Percentiles rank a stretch among this genome's conserved stretches.
phyloP scores from a whole-genome alignment of 352 stramenopile genomes.

The Aphanomyces stellatus region DNA sequence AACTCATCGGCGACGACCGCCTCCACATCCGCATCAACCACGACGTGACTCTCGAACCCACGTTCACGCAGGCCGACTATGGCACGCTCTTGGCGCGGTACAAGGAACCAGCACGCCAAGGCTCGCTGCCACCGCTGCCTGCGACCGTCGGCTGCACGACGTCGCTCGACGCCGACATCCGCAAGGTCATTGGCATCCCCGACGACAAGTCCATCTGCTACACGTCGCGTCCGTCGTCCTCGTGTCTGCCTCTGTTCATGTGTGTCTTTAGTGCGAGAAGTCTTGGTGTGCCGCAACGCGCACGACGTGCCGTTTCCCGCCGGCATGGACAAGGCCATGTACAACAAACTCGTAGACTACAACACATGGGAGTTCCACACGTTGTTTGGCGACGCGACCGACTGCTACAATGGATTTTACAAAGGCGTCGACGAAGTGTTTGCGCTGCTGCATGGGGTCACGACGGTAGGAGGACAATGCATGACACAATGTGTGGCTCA shows the following conservation, averaged over 20 bases:
- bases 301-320: constrained; percentile 49
- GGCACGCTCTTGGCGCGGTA: constrained; percentile 3
- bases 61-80: constrained; percentile 19
- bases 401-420: constrained; percentile 55
- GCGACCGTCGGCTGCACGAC: constrained; percentile 32
- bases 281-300: constrained; percentile 55
- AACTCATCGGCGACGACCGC: constrained; percentile 28
- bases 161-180: constrained; percentile 21
- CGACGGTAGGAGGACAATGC: constrained; percentile 8
- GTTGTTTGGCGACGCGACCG: constrained; percentile 58
- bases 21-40: constrained; percentile 9
- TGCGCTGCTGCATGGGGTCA: constrained; percentile 29
- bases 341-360: constrained; percentile 52
- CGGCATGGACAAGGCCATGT: constrained; percentile 47
- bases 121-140: constrained; percentile 20
- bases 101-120: background rate
- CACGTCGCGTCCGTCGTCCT: constrained; percentile 45
- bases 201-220: constrained; percentile 41
- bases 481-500: background rate
- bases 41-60: constrained; percentile 13
- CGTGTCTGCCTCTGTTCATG: background rate
- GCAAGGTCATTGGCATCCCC: constrained; percentile 32
- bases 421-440: constrained; percentile 49
- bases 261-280: constrained; percentile 49
- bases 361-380: constrained; percentile 72